A percentile compares a stretch with the other conserved stretches of the same genome.
Evolutionary conservation across 2,329 filamentous ascomycete genomes (phyloP).

Genomic region (Colletotrichum phormii): DNA sequence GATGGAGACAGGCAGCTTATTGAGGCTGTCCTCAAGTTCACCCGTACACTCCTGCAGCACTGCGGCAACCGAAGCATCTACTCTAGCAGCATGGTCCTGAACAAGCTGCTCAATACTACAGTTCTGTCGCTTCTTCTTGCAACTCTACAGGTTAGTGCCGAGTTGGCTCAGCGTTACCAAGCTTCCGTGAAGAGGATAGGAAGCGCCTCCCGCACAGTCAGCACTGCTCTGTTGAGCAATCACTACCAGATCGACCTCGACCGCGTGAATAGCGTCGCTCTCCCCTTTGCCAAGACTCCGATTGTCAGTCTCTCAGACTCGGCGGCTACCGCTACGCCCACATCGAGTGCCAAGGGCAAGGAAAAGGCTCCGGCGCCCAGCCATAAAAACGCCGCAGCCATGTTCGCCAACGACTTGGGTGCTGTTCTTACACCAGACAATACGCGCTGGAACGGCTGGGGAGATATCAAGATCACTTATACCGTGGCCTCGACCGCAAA

Average conservation of each 20-base stretch:
- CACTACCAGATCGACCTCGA: constrained; percentile 87
- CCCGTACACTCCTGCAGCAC: constrained; percentile 87
- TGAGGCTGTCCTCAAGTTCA: constrained; percentile 85
- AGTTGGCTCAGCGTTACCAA: constrained; percentile 92
- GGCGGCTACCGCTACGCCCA: constrained; percentile 61
- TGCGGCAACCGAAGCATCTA: constrained; percentile 98
- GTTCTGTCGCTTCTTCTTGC: constrained; percentile 82
- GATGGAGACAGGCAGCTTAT: constrained; percentile 87
- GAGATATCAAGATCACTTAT: constrained; percentile 83
- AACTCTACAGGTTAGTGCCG: constrained; percentile 83
- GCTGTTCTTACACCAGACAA: constrained; percentile 74
- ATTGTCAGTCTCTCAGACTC: constrained; percentile 64
- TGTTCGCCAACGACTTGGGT: constrained; percentile 87
- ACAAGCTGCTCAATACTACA: constrained; percentile 89
- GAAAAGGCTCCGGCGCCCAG: constrained; percentile 68
- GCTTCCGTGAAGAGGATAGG: constrained; percentile 83
- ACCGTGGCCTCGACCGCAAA: constrained; percentile 40
- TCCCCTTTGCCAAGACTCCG: constrained; percentile 82
- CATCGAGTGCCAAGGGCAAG: constrained; percentile 77
- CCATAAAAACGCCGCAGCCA: constrained; percentile 63
- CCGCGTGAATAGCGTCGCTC: constrained; percentile 84
- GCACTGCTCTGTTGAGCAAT: constrained; percentile 79
- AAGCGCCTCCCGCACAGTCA: constrained; percentile 74
- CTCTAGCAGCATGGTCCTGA: constrained; percentile 89
- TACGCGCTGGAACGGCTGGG: constrained; percentile 79